phyloP scores from a whole-genome alignment of 2,329 filamentous ascomycete species.

The Hypoxylon sp. region DNA sequence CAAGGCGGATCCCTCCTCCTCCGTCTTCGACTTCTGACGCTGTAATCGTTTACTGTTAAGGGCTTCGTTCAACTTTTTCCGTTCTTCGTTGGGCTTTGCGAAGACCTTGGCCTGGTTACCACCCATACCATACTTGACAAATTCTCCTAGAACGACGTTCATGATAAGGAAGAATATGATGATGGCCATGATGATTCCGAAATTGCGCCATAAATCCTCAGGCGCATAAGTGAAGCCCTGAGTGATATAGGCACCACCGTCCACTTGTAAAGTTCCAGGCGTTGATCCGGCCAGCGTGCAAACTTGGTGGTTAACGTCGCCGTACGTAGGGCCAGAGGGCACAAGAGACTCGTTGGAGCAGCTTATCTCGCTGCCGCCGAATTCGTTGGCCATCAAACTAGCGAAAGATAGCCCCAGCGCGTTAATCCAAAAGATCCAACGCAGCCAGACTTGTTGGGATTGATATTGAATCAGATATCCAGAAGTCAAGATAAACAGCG shows the following conservation, averaged over 20 bases:
- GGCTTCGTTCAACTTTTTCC: constrained; percentile 72
- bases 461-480: constrained; percentile 88
- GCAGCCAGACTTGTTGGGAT: constrained; percentile 77
- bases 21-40: constrained; percentile 60
- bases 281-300: constrained; percentile 82
- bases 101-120: constrained; percentile 86
- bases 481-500: constrained; percentile 82
- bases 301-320: constrained; percentile 78
- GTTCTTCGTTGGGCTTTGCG: constrained; percentile 75
- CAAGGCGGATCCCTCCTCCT: constrained; percentile 62
- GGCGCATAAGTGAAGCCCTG: constrained; percentile 75
- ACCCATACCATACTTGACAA: constrained; percentile 80
- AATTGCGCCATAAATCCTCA: constrained; percentile 82
- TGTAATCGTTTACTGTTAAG: constrained; percentile 70
- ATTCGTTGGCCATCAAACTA: constrained; percentile 88
- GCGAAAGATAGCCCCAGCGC: constrained; percentile 80
- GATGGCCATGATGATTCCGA: constrained; percentile 81
- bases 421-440: constrained; percentile 86
- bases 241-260: constrained; percentile 76
- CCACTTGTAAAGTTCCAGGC: constrained; percentile 72
- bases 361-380: constrained; percentile 73
- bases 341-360: constrained; percentile 77
- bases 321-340: constrained; percentile 77
- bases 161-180: constrained; percentile 80
- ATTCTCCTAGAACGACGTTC: constrained; percentile 83